Evolutionary conservation across 2,329 filamentous ascomycete genomes (phyloP), one percentile per base, ranked within the genome.

Genomic region (Teratosphaeria gauchensis): DNA sequence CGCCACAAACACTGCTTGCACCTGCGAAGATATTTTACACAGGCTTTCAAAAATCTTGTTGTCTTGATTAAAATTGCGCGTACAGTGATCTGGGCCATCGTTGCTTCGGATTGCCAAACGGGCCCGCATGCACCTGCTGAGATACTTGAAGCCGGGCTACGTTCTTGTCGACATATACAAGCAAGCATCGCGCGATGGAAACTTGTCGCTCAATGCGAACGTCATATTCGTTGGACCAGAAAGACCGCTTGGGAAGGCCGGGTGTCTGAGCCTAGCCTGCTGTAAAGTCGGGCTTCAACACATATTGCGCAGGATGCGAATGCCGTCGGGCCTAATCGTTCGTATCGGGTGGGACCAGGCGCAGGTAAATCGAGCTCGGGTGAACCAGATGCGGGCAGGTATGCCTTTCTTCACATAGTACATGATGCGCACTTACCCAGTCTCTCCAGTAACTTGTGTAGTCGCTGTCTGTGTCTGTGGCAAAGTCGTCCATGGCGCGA

Each of bases 401-500:
- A 21, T 48, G 42, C n/a, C 42, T 21, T 5, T 11, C n/a, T 19
- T 7, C n/a, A 48, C 11, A n/a, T 16, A 32, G 31, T 35, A 59
- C 51, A 56, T 42, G 57, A 57, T 52, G 28, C 14, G 30, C 48
- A 66, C 67, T 79, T 80, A 97, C 94, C 94, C 94, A 99, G 78
- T 99, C 94, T 74, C 92, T 83, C 94, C 94, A 99, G 76, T 97
- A 99, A 77, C 91, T 97, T 54, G 94, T 96, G 74, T 97, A 99
- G 78, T 99, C 94, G 76, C 92, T 96, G 73, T 99, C 94, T 12
- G 92, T 95, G 76, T 99, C 94, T 72, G 91, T 96, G 66, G 90
- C 92, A 76, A 94, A 97, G 77, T 97, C 92, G 74, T 97, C 94
- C 94, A 97, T 97, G 9, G n/a, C 35, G 38, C 42, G 42, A 48